Evolutionary conservation across 83 land plant species (phyloP).

Genomic region (Larix sibirica): DNA sequence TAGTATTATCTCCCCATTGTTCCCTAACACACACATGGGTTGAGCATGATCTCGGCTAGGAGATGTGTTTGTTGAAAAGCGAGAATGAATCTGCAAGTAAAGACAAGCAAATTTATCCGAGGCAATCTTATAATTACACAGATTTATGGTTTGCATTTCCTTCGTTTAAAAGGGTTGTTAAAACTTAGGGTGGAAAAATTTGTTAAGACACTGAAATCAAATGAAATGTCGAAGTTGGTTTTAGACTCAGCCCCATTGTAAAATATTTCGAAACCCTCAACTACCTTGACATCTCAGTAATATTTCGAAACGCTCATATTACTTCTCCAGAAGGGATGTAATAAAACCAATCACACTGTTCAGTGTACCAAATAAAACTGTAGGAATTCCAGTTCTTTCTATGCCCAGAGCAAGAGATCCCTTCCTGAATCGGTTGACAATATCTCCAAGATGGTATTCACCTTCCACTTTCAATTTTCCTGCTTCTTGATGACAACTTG

Average conservation of each 20-base stretch:
- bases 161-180: not conserved
- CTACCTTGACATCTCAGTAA: conserved; percentile 42
- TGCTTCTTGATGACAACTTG: too few relatives aligned
- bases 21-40: too few relatives aligned
- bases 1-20: too few relatives aligned
- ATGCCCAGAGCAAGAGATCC: too few relatives aligned
- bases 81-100: conserved; percentile 78
- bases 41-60: conserved; percentile 99
- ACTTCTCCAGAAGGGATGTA: too few relatives aligned
- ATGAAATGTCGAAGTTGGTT: not conserved
- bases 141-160: not conserved
- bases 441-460: too few relatives aligned
- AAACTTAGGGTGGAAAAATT: conserved; percentile 1
- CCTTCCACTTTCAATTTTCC: too few relatives aligned
- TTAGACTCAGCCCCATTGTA: conserved; percentile 22
- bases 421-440: too few relatives aligned
- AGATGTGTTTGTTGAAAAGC: conserved; percentile 98
- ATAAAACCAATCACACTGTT: too few relatives aligned
- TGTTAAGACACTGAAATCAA: not conserved
- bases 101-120: not conserved
- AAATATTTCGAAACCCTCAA: conserved; percentile 29
- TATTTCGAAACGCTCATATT: too few relatives aligned
- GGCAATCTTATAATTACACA: not conserved
- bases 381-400: too few relatives aligned
- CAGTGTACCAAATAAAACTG: too few relatives aligned